Conservation (phyloP, 768 basidiomycete genomes). For the Mycena chlorophos region DNA sequence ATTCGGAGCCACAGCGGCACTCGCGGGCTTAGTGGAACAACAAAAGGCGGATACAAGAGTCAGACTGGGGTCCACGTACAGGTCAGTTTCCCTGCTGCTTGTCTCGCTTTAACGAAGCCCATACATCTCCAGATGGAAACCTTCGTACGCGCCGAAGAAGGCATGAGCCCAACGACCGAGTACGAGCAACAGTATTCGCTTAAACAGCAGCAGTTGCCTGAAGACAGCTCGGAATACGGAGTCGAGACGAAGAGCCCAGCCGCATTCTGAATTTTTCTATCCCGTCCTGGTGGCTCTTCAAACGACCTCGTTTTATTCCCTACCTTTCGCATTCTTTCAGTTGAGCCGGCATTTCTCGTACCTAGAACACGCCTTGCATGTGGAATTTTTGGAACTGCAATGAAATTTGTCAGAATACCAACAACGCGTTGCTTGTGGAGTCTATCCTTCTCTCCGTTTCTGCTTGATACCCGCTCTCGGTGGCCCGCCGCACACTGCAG, state of each 20-base stretch:
- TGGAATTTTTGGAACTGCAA: neutral
- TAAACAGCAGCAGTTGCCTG: slow-evolving; percentile 26
- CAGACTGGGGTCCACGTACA: slow-evolving; percentile 46
- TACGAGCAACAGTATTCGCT: slow-evolving; percentile 21
- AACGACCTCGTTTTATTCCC: neutral
- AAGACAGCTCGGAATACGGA: slow-evolving; percentile 30
- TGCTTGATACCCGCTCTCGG: no score
- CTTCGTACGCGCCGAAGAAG: slow-evolving; percentile 41
- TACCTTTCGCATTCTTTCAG: neutral
- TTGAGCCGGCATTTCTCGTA: neutral
- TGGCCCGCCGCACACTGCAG: no score
- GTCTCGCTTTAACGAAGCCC: neutral
- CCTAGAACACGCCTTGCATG: neutral
- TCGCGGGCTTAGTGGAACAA: slow-evolving; percentile 26
- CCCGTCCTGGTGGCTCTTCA: neutral
- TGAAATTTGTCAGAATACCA: neutral
- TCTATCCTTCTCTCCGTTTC: no score
- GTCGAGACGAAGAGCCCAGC: slow-evolving; percentile 30
- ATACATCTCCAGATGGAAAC: slow-evolving; percentile 48
- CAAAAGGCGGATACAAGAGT: slow-evolving; percentile 18
- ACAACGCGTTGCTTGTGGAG: no score
- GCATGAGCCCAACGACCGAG: slow-evolving; percentile 23
- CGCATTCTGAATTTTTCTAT: slow-evolving; percentile 10
- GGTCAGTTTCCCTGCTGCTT: slow-evolving; percentile 26
- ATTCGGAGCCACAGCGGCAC: slow-evolving; percentile 27